phyloP scores from a whole-genome alignment of 78 protist genomes.

The Cavenderia fasciculata region DNA sequence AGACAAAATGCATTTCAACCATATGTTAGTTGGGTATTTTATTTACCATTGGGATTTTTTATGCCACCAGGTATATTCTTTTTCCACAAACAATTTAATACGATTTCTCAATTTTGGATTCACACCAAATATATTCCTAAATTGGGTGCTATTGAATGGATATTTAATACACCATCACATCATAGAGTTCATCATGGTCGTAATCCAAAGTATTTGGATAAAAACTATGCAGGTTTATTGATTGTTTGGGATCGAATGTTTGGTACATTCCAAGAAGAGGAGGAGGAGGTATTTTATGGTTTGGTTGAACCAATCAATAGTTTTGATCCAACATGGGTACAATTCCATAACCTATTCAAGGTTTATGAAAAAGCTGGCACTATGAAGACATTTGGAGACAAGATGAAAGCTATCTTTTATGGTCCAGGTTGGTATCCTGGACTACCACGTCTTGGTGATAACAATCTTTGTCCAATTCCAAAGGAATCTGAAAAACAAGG shows the following conservation, averaged over 20 bases:
- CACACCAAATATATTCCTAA: slow-evolving; percentile 71
- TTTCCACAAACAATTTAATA: slow-evolving; percentile 70
- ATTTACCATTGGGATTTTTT: slow-evolving; percentile 79
- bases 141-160: slow-evolving; percentile 59
- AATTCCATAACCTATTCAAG: slow-evolving; percentile 34
- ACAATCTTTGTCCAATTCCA: slow-evolving; percentile 8
- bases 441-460: slow-evolving; percentile 3
- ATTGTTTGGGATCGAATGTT: slow-evolving; percentile 85
- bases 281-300: slow-evolving; percentile 61
- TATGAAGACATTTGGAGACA: not conserved
- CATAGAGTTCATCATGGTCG: slow-evolving; percentile 89
- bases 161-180: slow-evolving; percentile 86
- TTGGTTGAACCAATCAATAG: slow-evolving; percentile 32
- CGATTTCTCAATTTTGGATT: slow-evolving; percentile 86
- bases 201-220: slow-evolving; percentile 83
- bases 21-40: slow-evolving; percentile 46
- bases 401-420: not conserved
- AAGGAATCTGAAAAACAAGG: not conserved
- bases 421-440: slow-evolving; percentile 64
- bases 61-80: slow-evolving; percentile 61
- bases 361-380: slow-evolving; percentile 4
- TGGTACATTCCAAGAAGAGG: slow-evolving; percentile 79
- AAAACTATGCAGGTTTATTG: slow-evolving; percentile 86
- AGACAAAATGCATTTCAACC: slow-evolving; percentile 70
- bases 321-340: slow-evolving; percentile 58